Evolutionary conservation across 192 early-diverging fungal species (phyloP).

Genomic region (Oehlia diaphana): DNA sequence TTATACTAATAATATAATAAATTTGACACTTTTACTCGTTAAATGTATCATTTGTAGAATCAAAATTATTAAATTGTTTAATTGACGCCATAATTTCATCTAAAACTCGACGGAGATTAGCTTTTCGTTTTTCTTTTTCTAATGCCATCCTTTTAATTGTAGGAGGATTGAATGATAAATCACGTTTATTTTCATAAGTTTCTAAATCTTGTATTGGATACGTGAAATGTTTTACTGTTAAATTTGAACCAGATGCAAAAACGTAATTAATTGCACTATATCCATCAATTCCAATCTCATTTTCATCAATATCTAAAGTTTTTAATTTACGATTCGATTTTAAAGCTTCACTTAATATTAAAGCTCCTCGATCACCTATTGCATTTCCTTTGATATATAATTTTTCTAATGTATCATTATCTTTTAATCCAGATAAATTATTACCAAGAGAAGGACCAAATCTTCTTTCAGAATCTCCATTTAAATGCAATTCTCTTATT

Average conservation of each 20-base stretch:
- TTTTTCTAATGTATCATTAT: conserved; percentile 2
- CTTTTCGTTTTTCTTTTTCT: background rate
- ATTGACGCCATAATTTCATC: background rate
- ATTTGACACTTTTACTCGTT: too few species aligned
- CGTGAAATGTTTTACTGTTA: background rate
- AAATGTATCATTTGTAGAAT: too few species aligned
- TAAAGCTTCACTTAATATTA: background rate
- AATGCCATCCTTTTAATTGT: background rate
- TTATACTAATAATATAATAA: too few species aligned
- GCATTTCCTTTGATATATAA: conserved; percentile 14
- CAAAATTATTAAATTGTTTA: background rate
- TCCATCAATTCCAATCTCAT: conserved; percentile 15
- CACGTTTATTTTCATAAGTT: too few species aligned
- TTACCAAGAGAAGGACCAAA: conserved; percentile 2
- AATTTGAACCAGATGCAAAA: background rate
- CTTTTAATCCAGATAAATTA: background rate
- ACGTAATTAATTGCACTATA: background rate
- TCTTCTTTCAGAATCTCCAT: background rate
- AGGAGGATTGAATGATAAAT: background rate
- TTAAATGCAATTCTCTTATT: conserved; percentile 3
- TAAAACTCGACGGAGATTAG: background rate
- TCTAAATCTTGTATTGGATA: background rate
- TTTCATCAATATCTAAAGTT: conserved; percentile 17
- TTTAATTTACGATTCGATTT: background rate
- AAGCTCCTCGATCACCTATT: background rate